phyloP scores from a whole-genome alignment of 1,284 basidiomycete genomes.

The Heterobasidion annosum region DNA sequence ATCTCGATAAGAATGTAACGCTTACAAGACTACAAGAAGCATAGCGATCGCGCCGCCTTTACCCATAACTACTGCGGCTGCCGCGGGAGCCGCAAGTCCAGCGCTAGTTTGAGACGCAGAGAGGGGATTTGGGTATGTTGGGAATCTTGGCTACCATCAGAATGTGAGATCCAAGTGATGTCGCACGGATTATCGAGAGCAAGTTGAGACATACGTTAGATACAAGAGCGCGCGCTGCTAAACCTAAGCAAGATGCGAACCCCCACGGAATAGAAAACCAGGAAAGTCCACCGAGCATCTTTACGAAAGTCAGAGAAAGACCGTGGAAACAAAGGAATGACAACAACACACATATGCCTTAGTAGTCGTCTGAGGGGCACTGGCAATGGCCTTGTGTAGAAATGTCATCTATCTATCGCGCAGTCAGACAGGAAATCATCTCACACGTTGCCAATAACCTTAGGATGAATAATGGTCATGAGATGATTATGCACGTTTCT shows the following conservation, averaged over 20 bases:
- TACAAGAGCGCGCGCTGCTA: slow-evolving; percentile 42
- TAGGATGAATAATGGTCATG: neutral
- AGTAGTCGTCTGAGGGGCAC: slow-evolving; percentile 37
- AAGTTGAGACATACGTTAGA: slow-evolving; percentile 22
- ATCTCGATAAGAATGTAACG: slow-evolving; percentile 2
- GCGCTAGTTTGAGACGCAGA: slow-evolving; percentile 39
- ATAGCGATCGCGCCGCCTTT: slow-evolving; percentile 41
- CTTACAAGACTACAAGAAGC: slow-evolving; percentile 44
- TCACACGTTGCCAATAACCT: slow-evolving; percentile 41
- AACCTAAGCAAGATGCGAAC: slow-evolving; percentile 48
- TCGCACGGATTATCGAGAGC: too few relatives aligned
- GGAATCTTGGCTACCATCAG: slow-evolving; percentile 32
- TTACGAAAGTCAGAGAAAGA: neutral
- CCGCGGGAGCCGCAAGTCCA: slow-evolving; percentile 44
- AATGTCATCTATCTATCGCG: neutral
- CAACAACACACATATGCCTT: slow-evolving; percentile 32
- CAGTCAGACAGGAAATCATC: slow-evolving; percentile 4
- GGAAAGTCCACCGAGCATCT: slow-evolving; percentile 52
- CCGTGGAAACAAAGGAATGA: neutral
- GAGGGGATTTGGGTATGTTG: slow-evolving; percentile 43
- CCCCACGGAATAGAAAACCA: slow-evolving; percentile 58
- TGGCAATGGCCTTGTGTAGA: slow-evolving; percentile 32
- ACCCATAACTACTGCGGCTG: slow-evolving; percentile 42
- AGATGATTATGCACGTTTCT: neutral
- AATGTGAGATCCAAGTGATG: too few relatives aligned